phyloP scores from a whole-genome alignment of 225 moss, liverwort and hornwort species.

The Pseudoscleropodium purum region DNA sequence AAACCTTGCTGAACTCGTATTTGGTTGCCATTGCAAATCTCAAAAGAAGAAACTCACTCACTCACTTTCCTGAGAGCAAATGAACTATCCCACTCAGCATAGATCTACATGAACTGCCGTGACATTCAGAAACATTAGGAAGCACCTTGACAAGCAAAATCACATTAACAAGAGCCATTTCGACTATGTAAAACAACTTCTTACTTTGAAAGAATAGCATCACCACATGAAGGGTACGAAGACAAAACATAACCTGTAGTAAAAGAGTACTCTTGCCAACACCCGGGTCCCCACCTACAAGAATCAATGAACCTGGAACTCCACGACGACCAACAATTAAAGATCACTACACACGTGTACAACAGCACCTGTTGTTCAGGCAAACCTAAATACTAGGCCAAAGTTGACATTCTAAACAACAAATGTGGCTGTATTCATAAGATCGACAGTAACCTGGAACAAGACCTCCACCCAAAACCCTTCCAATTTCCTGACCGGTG shows the following conservation, averaged over 20 bases:
- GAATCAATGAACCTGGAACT: conserved; percentile 81
- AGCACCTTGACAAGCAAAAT: background rate
- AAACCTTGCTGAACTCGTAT: background rate
- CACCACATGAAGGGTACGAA: background rate
- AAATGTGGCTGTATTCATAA: background rate
- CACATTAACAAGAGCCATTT: background rate
- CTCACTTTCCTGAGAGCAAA: background rate
- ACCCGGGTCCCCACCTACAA: conserved; percentile 97
- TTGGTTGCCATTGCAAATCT: background rate
- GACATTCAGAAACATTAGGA: background rate
- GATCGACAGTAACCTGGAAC: conserved; percentile 61
- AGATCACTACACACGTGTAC: background rate
- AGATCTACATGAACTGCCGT: background rate
- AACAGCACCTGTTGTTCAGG: background rate
- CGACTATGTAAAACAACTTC: background rate
- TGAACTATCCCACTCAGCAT: background rate
- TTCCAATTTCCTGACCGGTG: conserved; percentile 77
- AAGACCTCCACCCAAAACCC: conserved; percentile 95
- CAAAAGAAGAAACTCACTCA: background rate
- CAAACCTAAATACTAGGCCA: background rate
- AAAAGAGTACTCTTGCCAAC: conserved; percentile 97
- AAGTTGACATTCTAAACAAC: background rate
- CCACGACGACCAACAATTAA: background rate
- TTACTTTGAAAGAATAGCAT: background rate
- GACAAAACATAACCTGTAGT: conserved; percentile 59